phyloP scores from a whole-genome alignment of 2,329 filamentous ascomycete genomes.

The Claviceps arundinis region DNA sequence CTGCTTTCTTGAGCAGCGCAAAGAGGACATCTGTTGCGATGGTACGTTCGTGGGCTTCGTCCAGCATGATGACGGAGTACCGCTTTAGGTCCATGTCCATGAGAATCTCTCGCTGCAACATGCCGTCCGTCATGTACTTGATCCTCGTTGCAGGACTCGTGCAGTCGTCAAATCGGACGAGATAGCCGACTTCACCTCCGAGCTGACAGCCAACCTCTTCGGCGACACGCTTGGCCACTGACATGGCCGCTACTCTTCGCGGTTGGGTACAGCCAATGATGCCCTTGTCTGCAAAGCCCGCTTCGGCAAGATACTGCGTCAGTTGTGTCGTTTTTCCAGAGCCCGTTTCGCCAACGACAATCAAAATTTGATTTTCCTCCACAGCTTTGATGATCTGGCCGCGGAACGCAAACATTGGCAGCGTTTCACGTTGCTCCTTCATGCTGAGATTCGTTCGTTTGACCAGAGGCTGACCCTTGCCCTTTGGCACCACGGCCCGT shows the following conservation, averaged over 20 bases:
- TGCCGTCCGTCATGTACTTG: slow-evolving; percentile 99
- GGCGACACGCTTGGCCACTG: slow-evolving; percentile 88
- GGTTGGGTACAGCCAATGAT: slow-evolving; percentile 96
- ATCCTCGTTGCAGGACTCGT: slow-evolving; percentile 80
- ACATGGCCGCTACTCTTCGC: slow-evolving; percentile 93
- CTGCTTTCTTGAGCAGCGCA: slow-evolving; percentile 82
- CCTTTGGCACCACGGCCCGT: slow-evolving; percentile 60
- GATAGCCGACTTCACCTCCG: slow-evolving; percentile 90
- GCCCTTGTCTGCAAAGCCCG: slow-evolving; percentile 72
- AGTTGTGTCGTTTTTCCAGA: slow-evolving; percentile 96
- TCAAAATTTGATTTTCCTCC: slow-evolving; percentile 74
- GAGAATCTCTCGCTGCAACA: slow-evolving; percentile 90
- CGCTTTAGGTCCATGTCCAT: slow-evolving; percentile 78
- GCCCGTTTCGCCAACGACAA: slow-evolving; percentile 94
- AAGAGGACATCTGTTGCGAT: slow-evolving; percentile 94
- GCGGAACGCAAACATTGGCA: slow-evolving; percentile 84
- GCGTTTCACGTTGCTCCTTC: slow-evolving; percentile 80
- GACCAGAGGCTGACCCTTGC: slow-evolving; percentile 53
- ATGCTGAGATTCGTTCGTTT: slow-evolving; percentile 86
- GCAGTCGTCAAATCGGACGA: slow-evolving; percentile 92
- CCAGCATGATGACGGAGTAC: slow-evolving; percentile 95
- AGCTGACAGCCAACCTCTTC: slow-evolving; percentile 89
- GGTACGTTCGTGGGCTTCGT: slow-evolving; percentile 94
- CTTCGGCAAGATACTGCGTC: slow-evolving; percentile 90
- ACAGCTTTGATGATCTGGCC: slow-evolving; percentile 81